These are phyloP conservation scores for Solanum corneliomulleri DNA, from an alignment of 257 asterid species.

Conservation along the genomic window DNA sequence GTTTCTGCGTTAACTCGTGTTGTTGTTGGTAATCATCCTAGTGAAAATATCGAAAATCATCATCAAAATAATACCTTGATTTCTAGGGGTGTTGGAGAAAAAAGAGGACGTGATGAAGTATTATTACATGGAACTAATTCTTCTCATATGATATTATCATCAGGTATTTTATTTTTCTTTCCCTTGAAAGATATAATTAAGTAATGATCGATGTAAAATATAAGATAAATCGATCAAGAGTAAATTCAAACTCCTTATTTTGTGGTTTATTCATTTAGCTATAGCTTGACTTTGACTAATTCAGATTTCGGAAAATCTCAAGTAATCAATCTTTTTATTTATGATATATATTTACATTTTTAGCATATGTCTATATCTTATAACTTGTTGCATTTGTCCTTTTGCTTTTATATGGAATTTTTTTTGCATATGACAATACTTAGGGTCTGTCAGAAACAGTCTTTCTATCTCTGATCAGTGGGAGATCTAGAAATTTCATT, in stretches of 20 bases:
- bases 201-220: too few species aligned
- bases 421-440: not conserved
- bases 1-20: conserved; percentile 61
- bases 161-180: not conserved
- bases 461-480: not conserved
- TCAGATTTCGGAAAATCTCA: not conserved
- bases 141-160: conserved; percentile 4
- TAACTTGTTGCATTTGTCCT: not conserved
- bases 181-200: not conserved
- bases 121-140: not conserved
- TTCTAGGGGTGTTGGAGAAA: conserved; percentile 14
- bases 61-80: not conserved
- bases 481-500: too few species aligned
- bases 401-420: not conserved
- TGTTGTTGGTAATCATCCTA: conserved; percentile 18
- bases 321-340: not conserved
- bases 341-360: not conserved
- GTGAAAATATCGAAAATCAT: not conserved
- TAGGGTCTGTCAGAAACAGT: not conserved
- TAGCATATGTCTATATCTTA: not conserved
- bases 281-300: not conserved
- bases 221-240: not conserved
- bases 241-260: not conserved
- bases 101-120: conserved; percentile 31
- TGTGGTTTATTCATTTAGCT: not conserved